These are phyloP conservation scores for Fragilariopsis cylindrus DNA, from an alignment of 108 stramenopile species.

Conservation along the genomic window DNA sequence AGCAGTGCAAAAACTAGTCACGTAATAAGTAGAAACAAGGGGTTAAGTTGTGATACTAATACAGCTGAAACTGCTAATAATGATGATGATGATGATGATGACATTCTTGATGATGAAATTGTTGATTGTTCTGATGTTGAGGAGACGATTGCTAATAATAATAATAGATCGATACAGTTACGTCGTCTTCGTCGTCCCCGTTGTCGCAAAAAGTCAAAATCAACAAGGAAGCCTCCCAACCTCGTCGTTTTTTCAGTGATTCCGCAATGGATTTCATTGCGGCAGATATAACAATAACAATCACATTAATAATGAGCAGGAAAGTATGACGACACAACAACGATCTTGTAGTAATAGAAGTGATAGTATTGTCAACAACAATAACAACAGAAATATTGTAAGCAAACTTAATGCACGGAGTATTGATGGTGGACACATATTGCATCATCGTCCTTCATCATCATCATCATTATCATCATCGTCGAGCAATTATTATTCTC, in stretches of 20 bases:
- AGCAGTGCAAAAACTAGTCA: neutral
- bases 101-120: neutral
- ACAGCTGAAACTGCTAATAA: neutral
- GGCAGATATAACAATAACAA: neutral
- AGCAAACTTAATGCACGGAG: neutral
- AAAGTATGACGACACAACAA: too few species aligned
- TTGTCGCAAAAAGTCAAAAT: neutral
- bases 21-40: neutral
- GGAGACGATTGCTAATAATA: neutral
- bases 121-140: neutral
- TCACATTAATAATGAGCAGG: too few species aligned
- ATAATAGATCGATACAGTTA: neutral
- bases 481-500: neutral
- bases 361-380: neutral
- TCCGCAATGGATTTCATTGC: conserved; percentile 10
- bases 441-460: neutral
- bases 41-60: neutral
- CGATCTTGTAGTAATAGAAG: too few species aligned
- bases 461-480: neutral
- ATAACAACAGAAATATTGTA: neutral
- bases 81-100: neutral
- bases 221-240: neutral
- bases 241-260: conserved; percentile 3
- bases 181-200: neutral
- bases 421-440: neutral